Percentiles rank a stretch among this genome's conserved stretches.
phyloP scores from a whole-genome alignment of 768 basidiomycete genomes.

The Boletus insuetus region DNA sequence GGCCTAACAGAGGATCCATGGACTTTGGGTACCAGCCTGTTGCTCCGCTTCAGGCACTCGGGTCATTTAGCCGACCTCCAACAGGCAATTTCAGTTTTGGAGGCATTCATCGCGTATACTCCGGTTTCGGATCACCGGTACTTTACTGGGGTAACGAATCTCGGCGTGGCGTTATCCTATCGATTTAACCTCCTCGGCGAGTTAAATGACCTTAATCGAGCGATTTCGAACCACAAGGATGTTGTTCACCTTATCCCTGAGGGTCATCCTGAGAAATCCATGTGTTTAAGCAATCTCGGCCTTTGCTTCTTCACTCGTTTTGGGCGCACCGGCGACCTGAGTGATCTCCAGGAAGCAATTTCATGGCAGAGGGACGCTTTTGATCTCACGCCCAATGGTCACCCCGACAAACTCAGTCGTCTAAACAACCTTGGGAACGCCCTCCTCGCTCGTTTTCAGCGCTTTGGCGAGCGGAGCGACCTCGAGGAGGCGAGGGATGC shows the following conservation, averaged over 20 bases:
- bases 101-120: not conserved
- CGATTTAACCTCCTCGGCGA: not conserved
- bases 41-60: not conserved
- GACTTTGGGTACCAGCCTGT: not conserved
- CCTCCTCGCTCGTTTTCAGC: not conserved
- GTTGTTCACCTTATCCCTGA: not conserved
- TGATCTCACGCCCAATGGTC: not conserved
- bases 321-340: not conserved
- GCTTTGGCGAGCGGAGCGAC: not conserved
- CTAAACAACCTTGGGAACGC: not conserved
- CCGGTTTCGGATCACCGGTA: not conserved
- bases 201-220: not conserved
- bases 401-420: not conserved
- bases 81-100: not conserved
- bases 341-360: slow-evolving; percentile 3
- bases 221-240: not conserved
- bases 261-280: not conserved
- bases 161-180: not conserved
- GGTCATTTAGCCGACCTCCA: not conserved
- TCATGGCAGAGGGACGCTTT: not conserved
- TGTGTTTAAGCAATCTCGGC: not conserved
- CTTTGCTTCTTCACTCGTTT: not conserved
- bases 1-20: not conserved
- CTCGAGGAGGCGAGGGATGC: not conserved
- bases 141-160: not conserved